These are phyloP conservation scores for Pyrenopolyporus hunteri DNA, from an alignment of 495 filamentous ascomycete species.

Conservation along the genomic window DNA sequence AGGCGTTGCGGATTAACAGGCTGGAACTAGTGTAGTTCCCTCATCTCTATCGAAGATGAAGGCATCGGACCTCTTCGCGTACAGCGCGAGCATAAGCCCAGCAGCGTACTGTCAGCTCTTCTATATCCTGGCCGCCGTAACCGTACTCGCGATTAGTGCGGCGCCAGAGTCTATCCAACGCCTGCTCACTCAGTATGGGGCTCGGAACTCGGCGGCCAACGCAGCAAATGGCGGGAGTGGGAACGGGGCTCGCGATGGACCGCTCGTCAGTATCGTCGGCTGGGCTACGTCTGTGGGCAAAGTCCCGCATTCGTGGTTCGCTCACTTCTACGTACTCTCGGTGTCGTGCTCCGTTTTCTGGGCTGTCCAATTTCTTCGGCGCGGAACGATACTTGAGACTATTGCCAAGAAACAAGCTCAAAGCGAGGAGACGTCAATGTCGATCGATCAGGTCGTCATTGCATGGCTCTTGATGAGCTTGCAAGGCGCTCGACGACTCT, in stretches of 20 bases:
- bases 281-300: slow-evolving; percentile 47
- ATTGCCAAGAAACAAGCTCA: slow-evolving; percentile 47
- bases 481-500: slow-evolving; percentile 76
- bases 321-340: slow-evolving; percentile 81
- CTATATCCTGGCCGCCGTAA: slow-evolving; percentile 49
- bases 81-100: slow-evolving; percentile 35
- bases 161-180: slow-evolving; percentile 47
- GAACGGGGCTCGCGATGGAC: slow-evolving; percentile 7
- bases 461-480: slow-evolving; percentile 73
- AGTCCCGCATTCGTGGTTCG: slow-evolving; percentile 89
- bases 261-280: slow-evolving; percentile 39
- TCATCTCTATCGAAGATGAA: slow-evolving; percentile 3
- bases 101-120: slow-evolving; percentile 54
- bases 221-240: not conserved
- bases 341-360: slow-evolving; percentile 77
- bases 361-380: slow-evolving; percentile 66
- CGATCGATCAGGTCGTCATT: slow-evolving; percentile 67
- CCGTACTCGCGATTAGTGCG: slow-evolving; percentile 46
- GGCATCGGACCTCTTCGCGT: slow-evolving; percentile 5
- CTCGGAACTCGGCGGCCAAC: slow-evolving; percentile 40
- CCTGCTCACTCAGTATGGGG: slow-evolving; percentile 58
- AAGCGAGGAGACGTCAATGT: slow-evolving; percentile 55
- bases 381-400: slow-evolving; percentile 57
- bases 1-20: too few species aligned
- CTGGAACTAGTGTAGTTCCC: not conserved